Conservation (phyloP, 1,139 yeast genomes). For the Nadsonia starkeyi-henricii region DNA sequence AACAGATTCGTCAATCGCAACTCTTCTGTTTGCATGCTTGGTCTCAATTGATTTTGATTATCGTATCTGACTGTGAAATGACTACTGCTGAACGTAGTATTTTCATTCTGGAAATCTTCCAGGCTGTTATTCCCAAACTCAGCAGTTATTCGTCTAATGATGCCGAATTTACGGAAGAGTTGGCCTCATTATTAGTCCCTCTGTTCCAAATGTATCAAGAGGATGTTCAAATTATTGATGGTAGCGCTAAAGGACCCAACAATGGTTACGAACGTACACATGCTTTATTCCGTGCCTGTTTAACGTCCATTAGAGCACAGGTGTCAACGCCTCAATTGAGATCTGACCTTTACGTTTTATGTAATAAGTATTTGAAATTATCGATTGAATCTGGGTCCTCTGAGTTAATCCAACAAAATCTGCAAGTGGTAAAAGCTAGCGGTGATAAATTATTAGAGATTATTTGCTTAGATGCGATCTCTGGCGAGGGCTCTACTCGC, state of each 20-base stretch:
- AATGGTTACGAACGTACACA: constrained; percentile 37
- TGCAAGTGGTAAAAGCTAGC: constrained; percentile 39
- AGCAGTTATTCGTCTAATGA: constrained; percentile 60
- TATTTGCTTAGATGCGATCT: constrained; percentile 63
- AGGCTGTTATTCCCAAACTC: constrained; percentile 60
- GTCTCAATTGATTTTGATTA: constrained; percentile 65
- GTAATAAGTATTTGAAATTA: constrained; percentile 43
- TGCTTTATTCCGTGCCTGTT: constrained; percentile 58
- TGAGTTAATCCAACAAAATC: constrained; percentile 32
- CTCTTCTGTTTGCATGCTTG: constrained; percentile 60
- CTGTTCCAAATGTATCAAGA: constrained; percentile 49
- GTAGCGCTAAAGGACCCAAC: constrained; percentile 18
- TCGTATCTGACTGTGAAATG: constrained; percentile 46
- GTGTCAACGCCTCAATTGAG: constrained; percentile 54
- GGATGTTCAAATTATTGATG: constrained; percentile 26
- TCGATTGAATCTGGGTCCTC: constrained; percentile 20
- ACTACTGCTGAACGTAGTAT: constrained; percentile 32
- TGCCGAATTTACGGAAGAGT: constrained; percentile 54
- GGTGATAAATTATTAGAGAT: constrained; percentile 51
- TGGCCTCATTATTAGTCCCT: constrained; percentile 62
- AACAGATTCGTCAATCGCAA: constrained; percentile 30
- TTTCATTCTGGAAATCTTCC: constrained; percentile 65
- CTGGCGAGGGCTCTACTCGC: constrained; percentile 66
- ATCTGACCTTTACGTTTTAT: constrained; percentile 63
- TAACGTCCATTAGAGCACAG: constrained; percentile 59